Base-by-base conservation (phyloP, 352 stramenopile species). In the Ophiocytium majus region DNA sequence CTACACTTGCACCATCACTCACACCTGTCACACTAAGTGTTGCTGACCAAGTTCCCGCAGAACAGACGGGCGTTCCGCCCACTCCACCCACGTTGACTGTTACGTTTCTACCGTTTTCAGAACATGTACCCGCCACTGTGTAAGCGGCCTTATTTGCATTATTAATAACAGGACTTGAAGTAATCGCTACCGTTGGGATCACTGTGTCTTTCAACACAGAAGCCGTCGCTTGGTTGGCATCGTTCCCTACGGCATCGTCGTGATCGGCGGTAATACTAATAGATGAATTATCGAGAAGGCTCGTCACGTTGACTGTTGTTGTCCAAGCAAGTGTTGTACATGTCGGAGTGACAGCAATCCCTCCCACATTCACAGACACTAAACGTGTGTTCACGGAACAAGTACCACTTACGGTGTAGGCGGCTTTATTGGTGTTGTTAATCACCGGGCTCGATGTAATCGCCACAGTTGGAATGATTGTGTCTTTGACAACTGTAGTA, bases 141-240 rank as follows among this genome's bases (percentile, higher is more conserved):
- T 71, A 71, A 28, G 57, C 57, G 57, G 57, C 57, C 57, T 71
- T 71, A 71, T 71, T 71, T 23, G 57, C 28, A 71, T 71, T 71
- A 71, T 71, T 71, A 28, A 71, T 71, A 23, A 28, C 57, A 23
- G 57, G 23, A 23, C 19, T 23, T 71, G 57, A 71, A 71, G 57
- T 23, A 71, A 71, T 71, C 23, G 57, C 28, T 23, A 71, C 57
- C 19, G 57, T 71, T 28, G 57, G 57, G 28, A 71, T 23, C 19
- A 28, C 57, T 28, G 57, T 71, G 28, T 71, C 28, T 71, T 71
- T 71, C 28, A 71, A 23, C 19, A 71, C 57, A 28, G 23, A 23
- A 23, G 57, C 28, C 57, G 57, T 23, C 23, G 57, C 57, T 28
- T 23, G 23, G 57, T 71, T 71, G 57, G 57, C 28, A n/a, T n/a